Evolutionary conservation across 495 filamentous ascomycete genomes (phyloP).

Genomic region (Podospora fimiseda): DNA sequence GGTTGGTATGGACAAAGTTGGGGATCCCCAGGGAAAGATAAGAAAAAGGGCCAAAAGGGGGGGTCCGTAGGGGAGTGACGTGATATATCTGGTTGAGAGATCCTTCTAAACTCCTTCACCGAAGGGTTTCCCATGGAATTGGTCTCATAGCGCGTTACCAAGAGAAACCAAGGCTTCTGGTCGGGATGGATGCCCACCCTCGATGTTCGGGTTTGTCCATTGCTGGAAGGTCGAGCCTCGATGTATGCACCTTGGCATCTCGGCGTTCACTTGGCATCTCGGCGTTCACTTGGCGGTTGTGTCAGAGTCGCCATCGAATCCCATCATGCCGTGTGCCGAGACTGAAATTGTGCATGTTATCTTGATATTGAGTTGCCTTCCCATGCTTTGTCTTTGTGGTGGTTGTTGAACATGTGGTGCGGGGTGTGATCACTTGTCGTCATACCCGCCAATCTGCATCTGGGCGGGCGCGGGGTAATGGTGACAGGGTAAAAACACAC

Average conservation of each 20-base stretch:
- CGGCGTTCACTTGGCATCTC: conserved; percentile 15
- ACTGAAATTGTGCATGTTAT: no score
- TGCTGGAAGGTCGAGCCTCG: conserved; percentile 12
- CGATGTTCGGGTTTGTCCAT: conserved; percentile 1
- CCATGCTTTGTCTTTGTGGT: background rate
- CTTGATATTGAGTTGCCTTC: background rate
- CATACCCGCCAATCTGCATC: no score
- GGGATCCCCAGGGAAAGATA: background rate
- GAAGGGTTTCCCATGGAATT: background rate
- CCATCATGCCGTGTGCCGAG: background rate
- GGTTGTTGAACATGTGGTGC: background rate
- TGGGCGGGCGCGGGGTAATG: no score
- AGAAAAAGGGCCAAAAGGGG: background rate
- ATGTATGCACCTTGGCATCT: conserved; percentile 16
- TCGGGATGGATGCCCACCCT: background rate
- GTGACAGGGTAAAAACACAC: no score
- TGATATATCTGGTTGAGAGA: background rate
- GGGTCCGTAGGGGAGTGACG: background rate
- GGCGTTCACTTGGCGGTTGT: conserved; percentile 11
- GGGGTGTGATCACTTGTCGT: no score
- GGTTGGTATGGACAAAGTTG: background rate
- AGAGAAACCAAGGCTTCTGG: no score
- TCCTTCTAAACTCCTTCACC: background rate
- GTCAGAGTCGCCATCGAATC: background rate
- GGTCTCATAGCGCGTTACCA: background rate